Evolutionary conservation across 75 land plant species (phyloP), one percentile per base, ranked within the genome.

Genomic region (Pinus tabuliformis): DNA sequence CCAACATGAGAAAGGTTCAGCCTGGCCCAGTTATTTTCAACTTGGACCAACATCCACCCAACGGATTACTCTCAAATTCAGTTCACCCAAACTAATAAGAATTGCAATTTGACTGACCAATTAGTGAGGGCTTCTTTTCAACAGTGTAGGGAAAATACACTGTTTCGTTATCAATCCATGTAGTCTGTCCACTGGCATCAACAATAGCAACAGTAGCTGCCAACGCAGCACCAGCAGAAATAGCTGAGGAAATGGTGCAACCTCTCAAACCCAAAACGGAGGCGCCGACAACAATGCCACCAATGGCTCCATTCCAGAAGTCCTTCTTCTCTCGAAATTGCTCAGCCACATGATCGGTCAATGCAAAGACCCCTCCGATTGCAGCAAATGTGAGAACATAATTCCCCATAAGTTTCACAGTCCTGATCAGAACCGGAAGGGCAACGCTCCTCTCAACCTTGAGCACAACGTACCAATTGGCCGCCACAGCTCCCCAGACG

Each of bases 221-320:
- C 42, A 94, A 68, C 15, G 89, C 88, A 61, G 95, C 85, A 42
- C 95, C 90, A 12, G 97, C 95, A 62, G 84, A 81, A 30, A 94
- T 49, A 15, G 89, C 97, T 24, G 91, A 78, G 65, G 78, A 24
- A 57, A 94, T 85, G 83, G 86, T 91, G 72, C 80, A n/a, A 92
- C 97, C 92, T 88, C 80, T 86, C 68, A 74, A 85, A 21, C 97
- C 97, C 45, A 92, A 76, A 68, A 92, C 77, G 60, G 91, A 21
- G 17, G 90, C 85, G n/a, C 97, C 97, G 73, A 95, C 92, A 78
- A 83, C 92, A 82, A 93, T 88, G 56, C 95, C 95, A 68, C 95
- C 97, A 58, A 90, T 84, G 64, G 91, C 91, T 16, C 95, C 85
- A 79, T 94, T 94, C 52, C 89, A 74, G 66, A 86, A 84, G 78